Percentiles rank a stretch among this genome's conserved stretches.
Conservation (phyloP, 306 rosid genomes). For the Lagenaria siceraria region DNA sequence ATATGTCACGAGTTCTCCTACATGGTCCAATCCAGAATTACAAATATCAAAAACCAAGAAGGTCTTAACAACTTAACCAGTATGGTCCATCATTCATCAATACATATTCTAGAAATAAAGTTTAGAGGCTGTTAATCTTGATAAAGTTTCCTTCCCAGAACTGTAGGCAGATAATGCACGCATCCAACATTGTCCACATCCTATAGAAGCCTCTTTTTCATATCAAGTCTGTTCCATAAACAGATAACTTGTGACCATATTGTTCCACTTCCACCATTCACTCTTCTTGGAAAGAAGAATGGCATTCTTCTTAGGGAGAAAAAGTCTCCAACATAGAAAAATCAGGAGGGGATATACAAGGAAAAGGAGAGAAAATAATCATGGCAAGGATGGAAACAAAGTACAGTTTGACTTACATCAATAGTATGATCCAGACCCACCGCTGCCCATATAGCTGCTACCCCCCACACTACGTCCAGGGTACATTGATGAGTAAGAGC, state of each 20-base stretch:
- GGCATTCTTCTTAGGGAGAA: slow-evolving; percentile 23
- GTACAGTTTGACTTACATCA: slow-evolving; percentile 41
- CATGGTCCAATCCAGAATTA: slow-evolving; percentile 16
- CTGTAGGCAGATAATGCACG: slow-evolving; percentile 33
- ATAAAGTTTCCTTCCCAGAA: slow-evolving; percentile 37
- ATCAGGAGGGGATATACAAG: background rate
- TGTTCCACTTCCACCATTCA: slow-evolving; percentile 42
- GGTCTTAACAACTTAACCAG: slow-evolving; percentile 16
- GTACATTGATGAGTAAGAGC: slow-evolving; percentile 69
- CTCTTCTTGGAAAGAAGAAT: slow-evolving; percentile 24
- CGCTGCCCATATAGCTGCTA: slow-evolving; percentile 63
- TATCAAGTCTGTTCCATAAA: slow-evolving; percentile 61
- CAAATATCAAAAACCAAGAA: slow-evolving; percentile 1
- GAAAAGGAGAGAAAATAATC: background rate
- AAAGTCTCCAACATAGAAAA: slow-evolving; percentile 16
- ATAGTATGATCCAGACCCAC: slow-evolving; percentile 81
- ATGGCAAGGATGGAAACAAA: background rate
- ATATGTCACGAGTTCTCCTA: slow-evolving; percentile 24
- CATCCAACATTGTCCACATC: slow-evolving; percentile 40
- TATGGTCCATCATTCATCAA: slow-evolving; percentile 7
- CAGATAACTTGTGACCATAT: slow-evolving; percentile 56
- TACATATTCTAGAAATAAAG: slow-evolving; percentile 10
- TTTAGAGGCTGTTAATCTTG: slow-evolving; percentile 15
- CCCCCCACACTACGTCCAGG: slow-evolving; percentile 63
- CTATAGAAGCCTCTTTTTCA: slow-evolving; percentile 60